These are phyloP conservation scores for Ogataea minuta DNA, from an alignment of 805 yeast species.

Conservation along the genomic window DNA sequence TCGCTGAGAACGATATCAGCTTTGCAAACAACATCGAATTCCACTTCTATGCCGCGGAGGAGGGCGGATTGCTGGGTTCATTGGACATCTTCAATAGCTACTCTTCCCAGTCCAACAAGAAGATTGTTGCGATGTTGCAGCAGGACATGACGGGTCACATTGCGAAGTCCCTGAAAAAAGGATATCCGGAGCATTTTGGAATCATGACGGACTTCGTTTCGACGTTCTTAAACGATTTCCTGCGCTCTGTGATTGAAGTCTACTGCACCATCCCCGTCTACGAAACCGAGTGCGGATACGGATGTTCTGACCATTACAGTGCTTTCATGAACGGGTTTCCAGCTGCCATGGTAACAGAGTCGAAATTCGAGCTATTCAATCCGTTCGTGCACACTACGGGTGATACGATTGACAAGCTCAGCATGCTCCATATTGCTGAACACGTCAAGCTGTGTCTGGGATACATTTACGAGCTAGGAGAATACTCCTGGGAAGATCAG, in stretches of 20 bases:
- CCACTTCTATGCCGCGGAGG: conserved; percentile 93
- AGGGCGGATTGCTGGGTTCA: conserved; percentile 87
- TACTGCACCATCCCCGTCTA: conserved; percentile 69
- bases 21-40: conserved; percentile 73
- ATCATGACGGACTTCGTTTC: conserved; percentile 71
- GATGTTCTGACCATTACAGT: conserved; percentile 91
- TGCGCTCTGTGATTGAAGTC: conserved; percentile 56
- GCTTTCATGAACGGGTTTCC: conserved; percentile 85
- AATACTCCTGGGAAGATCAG: conserved; percentile 5
- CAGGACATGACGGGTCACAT: conserved; percentile 94
- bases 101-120: conserved; percentile 34
- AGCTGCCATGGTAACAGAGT: conserved; percentile 76
- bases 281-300: conserved; percentile 85
- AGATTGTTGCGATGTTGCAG: conserved; percentile 83
- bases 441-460: conserved; percentile 79
- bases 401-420: conserved; percentile 81
- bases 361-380: conserved; percentile 60
- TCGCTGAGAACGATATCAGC: conserved; percentile 12
- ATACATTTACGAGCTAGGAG: conserved; percentile 61
- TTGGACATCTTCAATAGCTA: conserved; percentile 68
- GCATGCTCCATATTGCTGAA: conserved; percentile 75
- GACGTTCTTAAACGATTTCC: conserved; percentile 51
- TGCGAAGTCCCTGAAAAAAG: conserved; percentile 46
- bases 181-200: conserved; percentile 70
- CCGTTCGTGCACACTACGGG: conserved; percentile 71